Conservation (phyloP, 148 eudicot species). For the Chenopodium quinoa region DNA sequence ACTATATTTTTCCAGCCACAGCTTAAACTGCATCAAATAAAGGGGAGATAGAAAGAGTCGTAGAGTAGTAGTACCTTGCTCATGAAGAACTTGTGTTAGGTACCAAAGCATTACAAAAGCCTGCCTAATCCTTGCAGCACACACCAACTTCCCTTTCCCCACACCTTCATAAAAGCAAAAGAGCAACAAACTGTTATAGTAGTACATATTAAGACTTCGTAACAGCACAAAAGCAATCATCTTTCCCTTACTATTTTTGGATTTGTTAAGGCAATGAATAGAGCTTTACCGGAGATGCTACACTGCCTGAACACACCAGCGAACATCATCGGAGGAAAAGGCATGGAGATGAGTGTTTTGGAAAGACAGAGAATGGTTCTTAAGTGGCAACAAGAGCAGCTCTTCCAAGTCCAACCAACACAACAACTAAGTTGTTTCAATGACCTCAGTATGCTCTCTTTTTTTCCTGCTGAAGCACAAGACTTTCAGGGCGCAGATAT, state of each 20-base stretch:
- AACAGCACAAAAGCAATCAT: slow-evolving; percentile 25
- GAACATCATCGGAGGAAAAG: slow-evolving; percentile 28
- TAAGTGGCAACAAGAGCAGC: slow-evolving; percentile 60
- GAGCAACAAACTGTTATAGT: slow-evolving; percentile 20
- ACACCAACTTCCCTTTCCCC: slow-evolving; percentile 33
- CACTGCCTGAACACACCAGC: slow-evolving; percentile 33
- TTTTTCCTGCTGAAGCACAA: slow-evolving; percentile 23
- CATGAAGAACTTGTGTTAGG: slow-evolving; percentile 46
- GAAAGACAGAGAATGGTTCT: slow-evolving; percentile 57
- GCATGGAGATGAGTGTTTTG: slow-evolving; percentile 56
- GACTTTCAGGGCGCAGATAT: slow-evolving; percentile 24
- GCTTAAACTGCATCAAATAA: slow-evolving; percentile 21
- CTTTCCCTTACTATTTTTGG: slow-evolving; percentile 2
- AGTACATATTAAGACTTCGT: slow-evolving; percentile 27
- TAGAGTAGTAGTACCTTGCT: slow-evolving; percentile 28
- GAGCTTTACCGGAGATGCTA: slow-evolving; percentile 43
- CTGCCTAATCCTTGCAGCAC: slow-evolving; percentile 31
- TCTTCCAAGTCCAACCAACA: slow-evolving; percentile 22
- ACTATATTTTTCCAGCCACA: slow-evolving; percentile 23
- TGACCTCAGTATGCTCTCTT: slow-evolving; percentile 34
- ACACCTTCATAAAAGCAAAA: slow-evolving; percentile 36
- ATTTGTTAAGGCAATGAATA: slow-evolving; percentile 35
- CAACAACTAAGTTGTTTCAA: slow-evolving; percentile 34
- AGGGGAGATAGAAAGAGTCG: slow-evolving; percentile 25
- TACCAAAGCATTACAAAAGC: slow-evolving; percentile 31